Evolutionary conservation across 2,329 filamentous ascomycete genomes (phyloP).

Genomic region (Juglanconis oblonga): DNA sequence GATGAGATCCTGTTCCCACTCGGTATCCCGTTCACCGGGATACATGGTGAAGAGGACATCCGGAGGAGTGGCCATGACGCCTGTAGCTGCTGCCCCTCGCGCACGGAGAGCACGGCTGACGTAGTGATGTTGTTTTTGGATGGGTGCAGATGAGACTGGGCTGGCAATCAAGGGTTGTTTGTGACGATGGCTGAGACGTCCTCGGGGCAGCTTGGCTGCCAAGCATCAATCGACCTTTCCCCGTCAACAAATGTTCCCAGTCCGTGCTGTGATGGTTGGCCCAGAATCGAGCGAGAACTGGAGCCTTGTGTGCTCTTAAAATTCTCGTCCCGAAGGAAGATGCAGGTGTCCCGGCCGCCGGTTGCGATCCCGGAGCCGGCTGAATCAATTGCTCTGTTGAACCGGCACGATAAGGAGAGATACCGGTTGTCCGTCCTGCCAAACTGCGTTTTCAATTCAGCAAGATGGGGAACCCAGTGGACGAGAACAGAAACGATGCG

Average conservation of each 20-base stretch:
- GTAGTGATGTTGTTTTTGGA: no score
- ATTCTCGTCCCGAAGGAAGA: not conserved
- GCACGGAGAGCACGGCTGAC: no score
- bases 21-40: not conserved
- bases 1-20: conserved; percentile 10
- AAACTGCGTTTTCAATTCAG: not conserved
- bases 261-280: no score
- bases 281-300: not conserved
- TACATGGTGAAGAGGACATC: conserved; percentile 12
- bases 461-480: not conserved
- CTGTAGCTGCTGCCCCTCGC: no score
- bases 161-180: no score
- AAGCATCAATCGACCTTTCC: no score
- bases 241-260: no score
- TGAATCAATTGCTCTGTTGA: not conserved
- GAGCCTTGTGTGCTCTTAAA: not conserved
- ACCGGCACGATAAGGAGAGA: not conserved
- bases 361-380: not conserved
- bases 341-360: not conserved
- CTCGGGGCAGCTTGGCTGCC: no score
- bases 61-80: not conserved
- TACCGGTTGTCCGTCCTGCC: not conserved
- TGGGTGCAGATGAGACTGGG: no score
- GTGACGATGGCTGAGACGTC: no score
- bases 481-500: no score